These are phyloP conservation scores for Funneliformis geosporum DNA, from an alignment of 192 early-diverging fungal species.

Conservation along the genomic window DNA sequence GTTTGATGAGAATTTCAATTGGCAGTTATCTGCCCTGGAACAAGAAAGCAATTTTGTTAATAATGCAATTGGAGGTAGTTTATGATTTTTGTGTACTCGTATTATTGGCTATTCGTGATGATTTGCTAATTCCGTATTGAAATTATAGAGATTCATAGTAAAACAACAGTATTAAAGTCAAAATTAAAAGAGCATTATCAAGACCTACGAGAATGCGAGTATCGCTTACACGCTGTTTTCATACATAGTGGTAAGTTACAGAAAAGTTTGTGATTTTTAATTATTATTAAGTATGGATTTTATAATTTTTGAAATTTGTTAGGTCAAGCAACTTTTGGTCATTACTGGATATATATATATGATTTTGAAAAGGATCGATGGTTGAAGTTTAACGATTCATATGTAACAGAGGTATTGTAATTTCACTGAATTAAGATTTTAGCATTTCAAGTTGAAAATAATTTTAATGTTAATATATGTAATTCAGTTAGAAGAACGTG, in stretches of 20 bases:
- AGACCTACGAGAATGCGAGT: slow-evolving; percentile 46
- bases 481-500: slow-evolving; percentile 47
- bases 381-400: slow-evolving; percentile 76
- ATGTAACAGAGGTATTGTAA: slow-evolving; percentile 57
- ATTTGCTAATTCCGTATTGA: neutral
- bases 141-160: neutral
- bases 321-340: slow-evolving; percentile 67
- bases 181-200: slow-evolving; percentile 41
- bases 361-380: slow-evolving; percentile 60
- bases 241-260: slow-evolving; percentile 61
- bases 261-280: neutral
- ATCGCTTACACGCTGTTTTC: slow-evolving; percentile 76
- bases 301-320: slow-evolving; percentile 1
- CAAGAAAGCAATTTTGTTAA: neutral
- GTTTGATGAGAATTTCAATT: neutral
- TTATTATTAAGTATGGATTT: neutral
- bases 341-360: slow-evolving; percentile 79
- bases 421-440: neutral
- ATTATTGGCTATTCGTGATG: no score
- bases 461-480: neutral
- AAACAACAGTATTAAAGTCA: neutral
- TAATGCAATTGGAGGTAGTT: neutral
- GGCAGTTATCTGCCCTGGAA: neutral
- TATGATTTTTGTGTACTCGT: neutral
- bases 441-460: neutral